Percentiles rank a stretch among this genome's conserved stretches.
Evolutionary conservation across 352 stramenopile species (phyloP).

Genomic region (Thraustochytrium sp.): DNA sequence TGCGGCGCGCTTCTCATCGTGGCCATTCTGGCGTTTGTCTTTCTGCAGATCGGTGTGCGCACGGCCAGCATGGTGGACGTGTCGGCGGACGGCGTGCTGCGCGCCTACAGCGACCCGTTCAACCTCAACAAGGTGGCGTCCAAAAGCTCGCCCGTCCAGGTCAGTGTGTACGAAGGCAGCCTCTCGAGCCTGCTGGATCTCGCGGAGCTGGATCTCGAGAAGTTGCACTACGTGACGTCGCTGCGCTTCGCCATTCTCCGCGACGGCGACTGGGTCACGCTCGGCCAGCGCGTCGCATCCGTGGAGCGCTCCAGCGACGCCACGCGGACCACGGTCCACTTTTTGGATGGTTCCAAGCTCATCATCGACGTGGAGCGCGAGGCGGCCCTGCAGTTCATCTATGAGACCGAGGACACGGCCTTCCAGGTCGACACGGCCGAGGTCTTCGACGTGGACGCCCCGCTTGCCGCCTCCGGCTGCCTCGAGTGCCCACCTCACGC

Average conservation of each 20-base stretch:
- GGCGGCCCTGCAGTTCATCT: not conserved
- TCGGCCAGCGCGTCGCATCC: not conserved
- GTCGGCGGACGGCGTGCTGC: not conserved
- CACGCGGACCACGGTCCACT: not conserved
- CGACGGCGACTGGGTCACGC: not conserved
- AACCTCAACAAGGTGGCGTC: not conserved
- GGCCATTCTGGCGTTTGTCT: not conserved
- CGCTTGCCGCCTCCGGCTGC: not conserved
- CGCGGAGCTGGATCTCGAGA: not conserved
- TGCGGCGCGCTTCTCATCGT: too few species aligned
- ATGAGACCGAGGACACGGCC: not conserved
- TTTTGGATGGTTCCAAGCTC: not conserved
- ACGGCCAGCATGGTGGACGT: constrained; percentile 54
- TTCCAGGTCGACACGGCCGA: not conserved
- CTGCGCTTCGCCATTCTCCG: not conserved
- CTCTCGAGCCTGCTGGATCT: not conserved
- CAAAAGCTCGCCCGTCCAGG: not conserved
- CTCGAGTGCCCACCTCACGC: not conserved
- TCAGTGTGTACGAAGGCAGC: not conserved
- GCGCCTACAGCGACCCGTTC: not conserved
- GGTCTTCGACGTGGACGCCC: not conserved
- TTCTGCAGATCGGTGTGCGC: constrained; percentile 42
- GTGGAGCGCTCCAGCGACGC: not conserved
- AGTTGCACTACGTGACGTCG: not conserved
- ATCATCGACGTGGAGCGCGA: not conserved